A percentile compares a stretch with the other conserved stretches of the same genome.
phyloP scores from a whole-genome alignment of 345 rosid genomes.

The Dipteronia dyeriana region DNA sequence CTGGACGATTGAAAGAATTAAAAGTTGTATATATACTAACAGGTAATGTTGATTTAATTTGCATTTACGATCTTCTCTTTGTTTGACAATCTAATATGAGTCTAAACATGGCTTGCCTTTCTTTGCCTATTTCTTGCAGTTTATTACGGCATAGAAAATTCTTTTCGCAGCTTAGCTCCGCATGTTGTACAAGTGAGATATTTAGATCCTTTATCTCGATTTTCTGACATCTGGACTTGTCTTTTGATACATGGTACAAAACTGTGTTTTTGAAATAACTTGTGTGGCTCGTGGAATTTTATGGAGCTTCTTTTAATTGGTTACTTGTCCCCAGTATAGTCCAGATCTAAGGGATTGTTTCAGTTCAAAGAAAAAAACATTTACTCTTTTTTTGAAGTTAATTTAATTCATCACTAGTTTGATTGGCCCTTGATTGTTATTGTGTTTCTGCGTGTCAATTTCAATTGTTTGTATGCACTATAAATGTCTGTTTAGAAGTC shows the following conservation, averaged over 20 bases:
- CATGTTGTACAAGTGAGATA: constrained; percentile 66
- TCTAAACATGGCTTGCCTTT: constrained; percentile 16
- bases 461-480: not conserved
- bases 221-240: not conserved
- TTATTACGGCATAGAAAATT: constrained; percentile 73
- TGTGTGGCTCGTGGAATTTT: not conserved
- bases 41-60: constrained; percentile 37
- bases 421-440: not conserved
- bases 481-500: not conserved
- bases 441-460: not conserved
- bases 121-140: constrained; percentile 46
- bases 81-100: not conserved
- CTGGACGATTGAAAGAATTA: constrained; percentile 66
- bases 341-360: not conserved
- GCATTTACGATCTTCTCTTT: constrained; percentile 14
- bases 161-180: constrained; percentile 71
- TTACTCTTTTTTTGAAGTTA: too few species aligned
- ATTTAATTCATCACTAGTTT: too few species aligned
- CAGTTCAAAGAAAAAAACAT: not conserved
- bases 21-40: constrained; percentile 54
- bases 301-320: not conserved
- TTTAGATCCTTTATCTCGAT: not conserved
- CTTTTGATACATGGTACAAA: not conserved
- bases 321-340: not conserved
- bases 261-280: not conserved